Evolutionary conservation across 768 basidiomycete species (phyloP).

Genomic region (Russula vinacea): DNA sequence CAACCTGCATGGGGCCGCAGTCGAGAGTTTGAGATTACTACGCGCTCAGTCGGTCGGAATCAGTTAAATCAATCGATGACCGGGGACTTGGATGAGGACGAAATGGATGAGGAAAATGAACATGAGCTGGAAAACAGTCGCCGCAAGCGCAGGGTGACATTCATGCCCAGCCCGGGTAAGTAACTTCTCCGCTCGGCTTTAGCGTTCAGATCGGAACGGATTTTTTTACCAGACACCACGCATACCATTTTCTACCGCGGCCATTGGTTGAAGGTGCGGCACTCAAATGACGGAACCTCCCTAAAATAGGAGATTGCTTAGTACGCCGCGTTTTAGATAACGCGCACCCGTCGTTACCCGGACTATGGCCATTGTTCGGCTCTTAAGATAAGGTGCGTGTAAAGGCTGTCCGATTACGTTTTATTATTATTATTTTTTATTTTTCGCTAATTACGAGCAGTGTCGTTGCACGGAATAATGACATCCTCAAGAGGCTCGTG

Average conservation of each 20-base stretch:
- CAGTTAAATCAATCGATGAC: slow-evolving; percentile 64
- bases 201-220: slow-evolving; percentile 16
- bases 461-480: slow-evolving; percentile 84
- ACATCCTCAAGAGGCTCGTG: slow-evolving; percentile 82
- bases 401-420: slow-evolving; percentile 29
- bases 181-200: slow-evolving; percentile 25
- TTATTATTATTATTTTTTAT: slow-evolving; percentile 6
- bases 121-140: slow-evolving; percentile 65
- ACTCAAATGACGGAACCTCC: slow-evolving; percentile 17
- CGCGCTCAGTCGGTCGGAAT: slow-evolving; percentile 63
- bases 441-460: slow-evolving; percentile 38
- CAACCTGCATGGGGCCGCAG: slow-evolving; percentile 90
- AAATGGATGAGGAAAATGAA: slow-evolving; percentile 55
- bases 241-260: slow-evolving; percentile 89
- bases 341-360: slow-evolving; percentile 70
- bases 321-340: slow-evolving; percentile 51
- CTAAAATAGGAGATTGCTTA: slow-evolving; percentile 24
- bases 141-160: slow-evolving; percentile 74
- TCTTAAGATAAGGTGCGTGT: slow-evolving; percentile 71
- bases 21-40: slow-evolving; percentile 87
- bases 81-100: slow-evolving; percentile 76
- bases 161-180: slow-evolving; percentile 81
- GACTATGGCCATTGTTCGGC: slow-evolving; percentile 72
- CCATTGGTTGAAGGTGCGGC: slow-evolving; percentile 76
- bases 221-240: slow-evolving; percentile 58